Base-by-base conservation (phyloP, 192 early-diverging fungal genomes). In the Gamsiella multidivaricata region DNA sequence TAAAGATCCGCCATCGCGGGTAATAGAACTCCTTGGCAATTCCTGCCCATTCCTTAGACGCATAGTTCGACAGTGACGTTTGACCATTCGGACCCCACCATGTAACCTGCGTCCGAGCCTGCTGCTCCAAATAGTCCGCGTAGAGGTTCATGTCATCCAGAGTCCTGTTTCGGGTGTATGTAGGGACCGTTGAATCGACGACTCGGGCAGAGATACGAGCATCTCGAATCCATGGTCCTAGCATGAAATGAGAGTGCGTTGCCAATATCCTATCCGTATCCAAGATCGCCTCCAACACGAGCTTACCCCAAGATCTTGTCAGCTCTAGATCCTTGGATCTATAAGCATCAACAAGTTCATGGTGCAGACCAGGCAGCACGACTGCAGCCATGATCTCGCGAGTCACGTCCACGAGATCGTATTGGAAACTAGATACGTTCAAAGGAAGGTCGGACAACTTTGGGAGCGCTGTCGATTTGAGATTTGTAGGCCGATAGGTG, bases 391-490 rank as follows among this genome's bases (percentile, higher is more conserved):
- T 22, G 11, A 78, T 54, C 26, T 78, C 74, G 17, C 74, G 41
- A 2, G 74, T 78, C 36, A 78, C 74, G 45, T 78, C 74, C 15
- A 69, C 74, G 15, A 78, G 50, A 53, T 78, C 74, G 39, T 78
- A 78, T 28, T 41, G 74, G 49, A 78, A 69, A 36, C 65, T 68
- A 10, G 74, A 78, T 2, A 64, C 49, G n/a, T 69, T 64, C 54
- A 69, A 17, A 12, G 74, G 74, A 14, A 64, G 49, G 22, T 54
- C 32, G 5, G 43, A 2, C 11, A 39, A 50, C 10, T 65, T 53
- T 5, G 26, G 34, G 47, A 14, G 29, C 47, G 25, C 34, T 18
- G 26, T 31, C 26, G 17, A 17, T 43, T 60, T 60, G 15, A 47
- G 5, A 18, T 14, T 22, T 20, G 60, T 36, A 0, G 45, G n/a